Base-by-base conservation (phyloP, 192 early-diverging fungal species). In the Coemansia sp. region DNA sequence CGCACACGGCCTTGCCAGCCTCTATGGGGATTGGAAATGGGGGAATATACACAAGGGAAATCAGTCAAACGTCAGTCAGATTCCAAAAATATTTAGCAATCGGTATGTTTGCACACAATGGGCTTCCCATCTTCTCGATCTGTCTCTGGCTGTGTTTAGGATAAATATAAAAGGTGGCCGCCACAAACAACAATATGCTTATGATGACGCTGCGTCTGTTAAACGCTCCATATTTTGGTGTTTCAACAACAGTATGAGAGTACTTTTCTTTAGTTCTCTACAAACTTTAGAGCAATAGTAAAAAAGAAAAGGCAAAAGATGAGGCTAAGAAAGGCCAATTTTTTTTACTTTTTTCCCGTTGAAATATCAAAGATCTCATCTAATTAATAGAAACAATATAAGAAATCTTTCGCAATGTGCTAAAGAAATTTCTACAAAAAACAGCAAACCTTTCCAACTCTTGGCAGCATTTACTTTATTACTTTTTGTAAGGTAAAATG, bases 1-100 rank as follows among this genome's bases (percentile, higher is more conserved):
- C 59, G 30, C 80, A 82, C 8, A 77, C 30, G 7, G 55, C 64
- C 7, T 78, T 55, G 20, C 66, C 71, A 3, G 39, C 35, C 2
- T 55, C 34, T 30, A 64, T 13, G 2, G 31, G n/a, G 4, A 35
- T 10, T 10, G 2, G 21, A 1, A 0, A 9, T 1, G 18, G 15
- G 34, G 62, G 62, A 18, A 64, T 64, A 2, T 35, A 6, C 3
- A 64, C 49, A 33, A 64, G 55, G 16, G 62, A 16, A 7, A 34
- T 12, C n/a, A 31, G 15, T 3, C 25, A 6, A 2, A 23, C 49
- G 18, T 37, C 51, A 0, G 48, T 55, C 33, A 52, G 18, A 6
- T 15, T 4, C 62, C 62, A 64, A 51, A 55, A 55, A 23, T 35
- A n/a, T 35, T 26, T 16, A 2, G 62, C 51, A 34, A 64, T 37